phyloP scores from a whole-genome alignment of 208 protist species.

The Blastocrithidia nonstop region DNA sequence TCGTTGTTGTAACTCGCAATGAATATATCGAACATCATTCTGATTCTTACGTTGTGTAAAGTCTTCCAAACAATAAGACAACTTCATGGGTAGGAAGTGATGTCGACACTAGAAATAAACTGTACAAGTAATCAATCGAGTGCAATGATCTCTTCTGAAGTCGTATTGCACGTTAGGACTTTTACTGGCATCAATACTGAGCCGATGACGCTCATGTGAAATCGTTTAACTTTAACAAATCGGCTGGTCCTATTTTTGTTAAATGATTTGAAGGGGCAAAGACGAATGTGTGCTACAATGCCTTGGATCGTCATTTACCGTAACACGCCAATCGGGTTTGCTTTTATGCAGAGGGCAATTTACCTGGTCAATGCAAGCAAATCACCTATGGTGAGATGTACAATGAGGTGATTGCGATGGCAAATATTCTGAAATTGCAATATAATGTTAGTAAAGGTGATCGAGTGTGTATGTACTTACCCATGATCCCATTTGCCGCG shows the following conservation, averaged over 20 bases:
- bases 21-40: not conserved
- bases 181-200: slow-evolving; percentile 57
- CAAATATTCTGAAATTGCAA: slow-evolving; percentile 75
- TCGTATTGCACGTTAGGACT: slow-evolving; percentile 33
- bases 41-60: not conserved
- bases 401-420: slow-evolving; percentile 64
- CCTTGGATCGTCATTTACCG: slow-evolving; percentile 68
- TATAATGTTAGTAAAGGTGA: slow-evolving; percentile 88
- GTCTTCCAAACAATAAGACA: slow-evolving; percentile 7
- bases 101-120: slow-evolving; percentile 25
- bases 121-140: slow-evolving; percentile 51
- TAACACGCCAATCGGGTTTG: slow-evolving; percentile 52
- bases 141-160: slow-evolving; percentile 54
- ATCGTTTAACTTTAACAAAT: slow-evolving; percentile 66
- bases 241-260: slow-evolving; percentile 33
- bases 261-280: slow-evolving; percentile 74
- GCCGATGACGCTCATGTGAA: slow-evolving; percentile 27
- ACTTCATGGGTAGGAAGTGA: slow-evolving; percentile 20
- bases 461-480: slow-evolving; percentile 92
- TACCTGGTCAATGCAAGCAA: slow-evolving; percentile 14
- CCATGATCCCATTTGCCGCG: slow-evolving; percentile 87
- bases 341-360: slow-evolving; percentile 83
- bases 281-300: slow-evolving; percentile 87
- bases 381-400: slow-evolving; percentile 84
- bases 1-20: not conserved